Conservation (phyloP, 2,329 filamentous ascomycete genomes). For the Aspergillus sp. region DNA sequence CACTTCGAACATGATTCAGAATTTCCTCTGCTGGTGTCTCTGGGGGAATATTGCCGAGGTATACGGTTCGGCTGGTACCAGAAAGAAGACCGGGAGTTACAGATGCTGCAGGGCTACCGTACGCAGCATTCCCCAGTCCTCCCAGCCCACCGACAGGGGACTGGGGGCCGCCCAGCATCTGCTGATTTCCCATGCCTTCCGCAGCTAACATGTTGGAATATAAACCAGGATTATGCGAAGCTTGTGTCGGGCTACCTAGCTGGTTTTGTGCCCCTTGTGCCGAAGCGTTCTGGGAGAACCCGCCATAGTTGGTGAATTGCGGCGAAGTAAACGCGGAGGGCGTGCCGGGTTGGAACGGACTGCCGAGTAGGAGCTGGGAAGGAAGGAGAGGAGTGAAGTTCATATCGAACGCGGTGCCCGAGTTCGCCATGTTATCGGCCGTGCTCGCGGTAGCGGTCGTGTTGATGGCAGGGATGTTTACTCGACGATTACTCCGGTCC, state of each 20-base stretch:
- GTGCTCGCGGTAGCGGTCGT: conserved; percentile 67
- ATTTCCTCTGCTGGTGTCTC: conserved; percentile 98
- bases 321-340: conserved; percentile 86
- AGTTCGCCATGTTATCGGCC: conserved; percentile 73
- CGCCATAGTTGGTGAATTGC: conserved; percentile 82
- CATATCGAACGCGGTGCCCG: conserved; percentile 92
- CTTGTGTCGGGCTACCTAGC: conserved; percentile 72
- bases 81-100: conserved; percentile 79
- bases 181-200: conserved; percentile 75
- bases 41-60: conserved; percentile 96
- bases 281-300: conserved; percentile 64
- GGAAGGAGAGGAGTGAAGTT: conserved; percentile 96
- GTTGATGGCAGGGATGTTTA: conserved; percentile 89
- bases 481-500: conserved; percentile 78
- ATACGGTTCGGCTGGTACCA: conserved; percentile 93
- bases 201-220: conserved; percentile 87
- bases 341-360: conserved; percentile 93
- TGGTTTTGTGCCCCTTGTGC: conserved; percentile 59
- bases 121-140: conserved; percentile 59
- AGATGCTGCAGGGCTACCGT: conserved; percentile 68
- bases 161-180: conserved; percentile 78
- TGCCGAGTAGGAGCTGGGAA: conserved; percentile 90
- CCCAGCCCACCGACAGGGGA: conserved; percentile 79
- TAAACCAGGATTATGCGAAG: conserved; percentile 67
- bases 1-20: conserved; percentile 90